Evolutionary conservation across 1,284 basidiomycete genomes (phyloP).

Genomic region (Xerocomus cyaneibrunnescens): DNA sequence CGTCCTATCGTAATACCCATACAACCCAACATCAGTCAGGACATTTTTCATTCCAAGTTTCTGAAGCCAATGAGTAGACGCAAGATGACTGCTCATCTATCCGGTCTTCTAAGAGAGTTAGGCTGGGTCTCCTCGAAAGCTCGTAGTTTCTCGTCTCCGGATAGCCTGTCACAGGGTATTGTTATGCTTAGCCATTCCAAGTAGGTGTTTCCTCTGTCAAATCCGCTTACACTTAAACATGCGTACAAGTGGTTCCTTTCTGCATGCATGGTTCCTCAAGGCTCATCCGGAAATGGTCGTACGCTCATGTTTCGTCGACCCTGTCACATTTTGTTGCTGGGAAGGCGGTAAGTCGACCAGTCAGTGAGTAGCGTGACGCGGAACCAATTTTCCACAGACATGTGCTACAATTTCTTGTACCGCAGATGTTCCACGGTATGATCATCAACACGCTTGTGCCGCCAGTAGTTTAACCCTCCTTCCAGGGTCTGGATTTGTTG

Average conservation of each 20-base stretch:
- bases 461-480: constrained; percentile 12
- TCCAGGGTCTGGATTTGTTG: constrained; percentile 71
- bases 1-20: constrained; percentile 78
- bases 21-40: constrained; percentile 84
- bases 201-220: constrained; percentile 41
- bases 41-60: constrained; percentile 74
- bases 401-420: constrained; percentile 89
- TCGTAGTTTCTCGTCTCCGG: constrained; percentile 5
- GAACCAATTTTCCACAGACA: constrained; percentile 48
- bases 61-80: constrained; percentile 66
- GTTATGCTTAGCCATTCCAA: constrained; percentile 88
- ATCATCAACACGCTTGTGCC: constrained; percentile 9
- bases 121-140: constrained; percentile 55
- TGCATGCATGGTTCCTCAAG: constrained; percentile 86
- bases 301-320: constrained; percentile 86
- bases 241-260: constrained; percentile 60
- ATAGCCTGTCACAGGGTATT: constrained; percentile 46
- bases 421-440: constrained; percentile 59
- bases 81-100: constrained; percentile 61
- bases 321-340: constrained; percentile 88
- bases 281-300: constrained; percentile 64
- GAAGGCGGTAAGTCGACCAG: constrained; percentile 65
- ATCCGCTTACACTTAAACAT: not conserved
- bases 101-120: constrained; percentile 56
- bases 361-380: not conserved